Conservation (phyloP, 2,329 filamentous ascomycete genomes). For the Periglandula ipomoeae region DNA sequence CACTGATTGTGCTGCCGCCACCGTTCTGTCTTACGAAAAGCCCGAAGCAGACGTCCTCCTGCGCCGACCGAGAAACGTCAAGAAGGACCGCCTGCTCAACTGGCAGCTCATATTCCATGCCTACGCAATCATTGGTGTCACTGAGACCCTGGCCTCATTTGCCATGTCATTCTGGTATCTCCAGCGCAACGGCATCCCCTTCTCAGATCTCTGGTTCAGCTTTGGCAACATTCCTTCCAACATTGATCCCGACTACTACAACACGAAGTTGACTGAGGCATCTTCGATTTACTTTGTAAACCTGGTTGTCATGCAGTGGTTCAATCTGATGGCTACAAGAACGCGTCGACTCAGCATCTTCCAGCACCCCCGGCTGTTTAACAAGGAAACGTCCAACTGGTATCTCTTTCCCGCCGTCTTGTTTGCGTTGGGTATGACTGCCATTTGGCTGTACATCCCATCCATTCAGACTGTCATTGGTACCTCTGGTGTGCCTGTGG, state of each 20-base stretch:
- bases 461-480: constrained; percentile 50
- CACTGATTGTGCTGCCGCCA: constrained; percentile 67
- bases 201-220: constrained; percentile 56
- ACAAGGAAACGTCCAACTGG: constrained; percentile 55
- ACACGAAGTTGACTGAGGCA: constrained; percentile 49
- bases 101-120: constrained; percentile 63
- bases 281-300: constrained; percentile 74
- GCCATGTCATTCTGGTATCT: constrained; percentile 61
- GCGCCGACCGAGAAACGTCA: constrained; percentile 57
- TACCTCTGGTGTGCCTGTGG: constrained; percentile 56
- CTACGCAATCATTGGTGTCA: constrained; percentile 61
- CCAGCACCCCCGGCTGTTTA: constrained; percentile 61
- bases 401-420: constrained; percentile 62
- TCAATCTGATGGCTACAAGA: constrained; percentile 62
- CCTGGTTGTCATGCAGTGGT: constrained; percentile 74
- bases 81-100: constrained; percentile 64
- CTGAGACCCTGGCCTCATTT: constrained; percentile 51
- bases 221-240: constrained; percentile 46
- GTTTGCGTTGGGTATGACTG: constrained; percentile 59
- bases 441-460: constrained; percentile 63
- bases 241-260: constrained; percentile 46
- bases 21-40: constrained; percentile 65
- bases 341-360: constrained; percentile 59
- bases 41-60: constrained; percentile 68
- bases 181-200: constrained; percentile 52